A percentile compares a stretch with the other conserved stretches of the same genome.
phyloP scores from a whole-genome alignment of 129 eudicot species.

The Calendula officinalis region DNA sequence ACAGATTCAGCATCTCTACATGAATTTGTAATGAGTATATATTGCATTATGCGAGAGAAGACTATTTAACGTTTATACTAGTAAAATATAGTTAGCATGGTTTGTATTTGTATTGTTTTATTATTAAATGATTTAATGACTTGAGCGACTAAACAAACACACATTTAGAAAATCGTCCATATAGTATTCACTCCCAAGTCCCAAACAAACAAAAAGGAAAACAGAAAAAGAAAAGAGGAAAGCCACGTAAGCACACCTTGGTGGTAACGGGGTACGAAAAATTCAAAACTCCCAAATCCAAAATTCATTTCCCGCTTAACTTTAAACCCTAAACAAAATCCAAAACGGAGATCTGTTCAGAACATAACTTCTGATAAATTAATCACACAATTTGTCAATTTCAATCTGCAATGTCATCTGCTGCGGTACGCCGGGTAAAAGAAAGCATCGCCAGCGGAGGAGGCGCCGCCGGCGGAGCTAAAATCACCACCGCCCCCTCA shows the following conservation, averaged over 20 bases:
- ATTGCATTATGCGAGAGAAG: conserved; percentile 5
- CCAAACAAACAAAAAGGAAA: background rate
- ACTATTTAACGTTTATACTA: conserved; percentile 14
- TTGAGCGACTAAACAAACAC: no score
- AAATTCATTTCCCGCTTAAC: conserved; percentile 33
- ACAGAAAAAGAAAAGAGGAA: background rate
- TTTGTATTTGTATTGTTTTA: background rate
- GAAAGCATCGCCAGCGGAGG: conserved; percentile 29
- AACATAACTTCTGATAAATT: background rate
- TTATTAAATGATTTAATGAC: background rate
- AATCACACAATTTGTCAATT: background rate
- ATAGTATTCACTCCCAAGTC: no score
- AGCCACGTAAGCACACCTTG: background rate
- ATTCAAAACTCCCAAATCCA: conserved; percentile 18
- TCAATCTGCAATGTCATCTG: conserved; percentile 41
- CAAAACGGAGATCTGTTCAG: background rate
- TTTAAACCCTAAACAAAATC: background rate
- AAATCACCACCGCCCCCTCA: conserved; percentile 34
- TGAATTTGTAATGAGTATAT: conserved; percentile 16
- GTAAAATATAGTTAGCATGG: conserved; percentile 3
- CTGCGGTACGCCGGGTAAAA: conserved; percentile 58
- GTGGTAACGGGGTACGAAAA: conserved; percentile 3
- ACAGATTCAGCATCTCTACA: background rate
- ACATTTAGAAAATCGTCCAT: no score
- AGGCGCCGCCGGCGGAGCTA: conserved; percentile 39